Percentiles rank a stretch among this genome's conserved stretches.
Conservation (phyloP, 2,329 filamentous ascomycete species). For the Arthrobotrys musiformis region DNA sequence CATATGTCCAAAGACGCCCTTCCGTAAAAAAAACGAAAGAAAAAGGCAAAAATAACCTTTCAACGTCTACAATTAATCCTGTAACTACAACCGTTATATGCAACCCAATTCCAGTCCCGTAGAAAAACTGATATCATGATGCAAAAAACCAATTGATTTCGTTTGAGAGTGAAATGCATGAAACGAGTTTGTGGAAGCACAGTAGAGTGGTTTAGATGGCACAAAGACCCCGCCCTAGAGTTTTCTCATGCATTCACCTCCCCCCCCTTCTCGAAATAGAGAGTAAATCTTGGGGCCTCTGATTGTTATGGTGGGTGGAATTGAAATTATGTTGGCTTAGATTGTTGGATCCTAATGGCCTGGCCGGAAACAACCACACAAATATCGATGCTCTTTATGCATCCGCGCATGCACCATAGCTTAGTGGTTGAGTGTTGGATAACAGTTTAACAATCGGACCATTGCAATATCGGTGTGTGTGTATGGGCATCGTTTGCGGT, state of each 20-base stretch:
- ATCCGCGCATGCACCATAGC: background rate
- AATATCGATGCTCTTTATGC: background rate
- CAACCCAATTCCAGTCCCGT: background rate
- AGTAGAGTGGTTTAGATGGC: slow-evolving; percentile 2
- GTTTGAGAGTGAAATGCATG: background rate
- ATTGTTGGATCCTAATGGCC: background rate
- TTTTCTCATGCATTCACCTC: background rate
- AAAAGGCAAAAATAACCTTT: background rate
- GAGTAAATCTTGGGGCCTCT: background rate
- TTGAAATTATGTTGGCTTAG: slow-evolving; percentile 1
- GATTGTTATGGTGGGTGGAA: background rate
- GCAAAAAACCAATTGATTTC: background rate
- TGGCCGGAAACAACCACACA: background rate
- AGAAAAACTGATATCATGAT: too few relatives aligned
- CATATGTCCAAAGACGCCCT: background rate
- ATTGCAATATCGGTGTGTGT: background rate
- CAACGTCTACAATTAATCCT: background rate
- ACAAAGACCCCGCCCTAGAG: background rate
- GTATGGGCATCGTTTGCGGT: background rate
- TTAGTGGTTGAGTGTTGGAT: background rate
- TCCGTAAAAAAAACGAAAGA: background rate
- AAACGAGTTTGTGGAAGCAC: background rate
- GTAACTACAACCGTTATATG: background rate
- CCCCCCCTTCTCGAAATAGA: background rate
- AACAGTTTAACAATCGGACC: background rate